phyloP scores from a whole-genome alignment of 2,329 filamentous ascomycete genomes.

The Cercospora berteroae region DNA sequence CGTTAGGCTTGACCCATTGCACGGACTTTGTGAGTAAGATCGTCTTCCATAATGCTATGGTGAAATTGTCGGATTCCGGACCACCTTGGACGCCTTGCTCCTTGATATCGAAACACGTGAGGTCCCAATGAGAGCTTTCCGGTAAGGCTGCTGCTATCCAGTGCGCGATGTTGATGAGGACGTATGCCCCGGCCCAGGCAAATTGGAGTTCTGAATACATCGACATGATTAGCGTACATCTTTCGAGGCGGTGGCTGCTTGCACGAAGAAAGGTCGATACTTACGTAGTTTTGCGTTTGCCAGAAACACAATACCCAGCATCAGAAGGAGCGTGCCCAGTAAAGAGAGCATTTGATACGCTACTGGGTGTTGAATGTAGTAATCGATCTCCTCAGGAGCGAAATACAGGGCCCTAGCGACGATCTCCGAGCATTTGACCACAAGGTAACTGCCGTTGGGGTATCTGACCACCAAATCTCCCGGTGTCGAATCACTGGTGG shows the following conservation, averaged over 20 bases:
- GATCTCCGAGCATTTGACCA: constrained; percentile 51
- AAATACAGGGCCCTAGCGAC: constrained; percentile 54
- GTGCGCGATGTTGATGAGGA: constrained; percentile 51
- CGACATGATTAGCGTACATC: not conserved
- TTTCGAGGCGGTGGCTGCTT: not conserved
- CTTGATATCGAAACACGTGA: constrained; percentile 44
- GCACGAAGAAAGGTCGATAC: not conserved
- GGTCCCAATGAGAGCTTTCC: constrained; percentile 49
- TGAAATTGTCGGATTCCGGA: constrained; percentile 43
- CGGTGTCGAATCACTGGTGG: constrained; percentile 36
- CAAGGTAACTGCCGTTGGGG: constrained; percentile 51
- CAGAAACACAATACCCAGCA: constrained; percentile 53
- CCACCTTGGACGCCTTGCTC: constrained; percentile 38
- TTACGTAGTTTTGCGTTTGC: constrained; percentile 47
- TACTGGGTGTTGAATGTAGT: constrained; percentile 42
- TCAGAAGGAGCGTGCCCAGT: constrained; percentile 51
- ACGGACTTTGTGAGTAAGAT: constrained; percentile 48
- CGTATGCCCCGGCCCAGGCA: constrained; percentile 51
- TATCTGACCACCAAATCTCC: constrained; percentile 52
- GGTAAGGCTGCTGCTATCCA: constrained; percentile 54
- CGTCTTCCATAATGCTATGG: constrained; percentile 50
- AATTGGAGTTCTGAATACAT: constrained; percentile 42
- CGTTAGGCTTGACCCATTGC: constrained; percentile 42
- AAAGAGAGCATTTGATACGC: constrained; percentile 50
- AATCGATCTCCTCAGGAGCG: constrained; percentile 51